phyloP scores from a whole-genome alignment of 495 filamentous ascomycete species.

The Penicillium waksmanii region DNA sequence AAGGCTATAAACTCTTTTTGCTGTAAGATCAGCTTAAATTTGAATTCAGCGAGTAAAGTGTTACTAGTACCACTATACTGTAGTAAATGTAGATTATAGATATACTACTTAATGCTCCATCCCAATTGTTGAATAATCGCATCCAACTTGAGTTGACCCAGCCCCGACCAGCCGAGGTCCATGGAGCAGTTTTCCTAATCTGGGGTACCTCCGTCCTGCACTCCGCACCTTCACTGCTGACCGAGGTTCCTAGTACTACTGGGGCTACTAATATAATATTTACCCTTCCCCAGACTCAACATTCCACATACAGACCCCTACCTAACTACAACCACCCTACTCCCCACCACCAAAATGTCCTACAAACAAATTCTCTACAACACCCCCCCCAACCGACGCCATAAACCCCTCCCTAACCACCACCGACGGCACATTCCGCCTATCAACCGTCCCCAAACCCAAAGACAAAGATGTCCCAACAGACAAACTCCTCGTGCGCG shows the following conservation, averaged over 20 bases:
- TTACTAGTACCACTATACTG: too few relatives aligned
- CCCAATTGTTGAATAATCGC: background rate
- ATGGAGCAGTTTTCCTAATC: slow-evolving; percentile 37
- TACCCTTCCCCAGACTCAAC: background rate
- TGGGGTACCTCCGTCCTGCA: slow-evolving; percentile 30
- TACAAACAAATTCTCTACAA: slow-evolving; percentile 50
- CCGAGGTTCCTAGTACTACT: slow-evolving; percentile 5
- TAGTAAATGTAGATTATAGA: too few relatives aligned
- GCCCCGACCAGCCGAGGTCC: slow-evolving; percentile 29
- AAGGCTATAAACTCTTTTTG: too few relatives aligned
- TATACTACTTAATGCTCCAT: background rate
- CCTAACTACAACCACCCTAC: background rate
- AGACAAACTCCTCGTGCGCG: slow-evolving; percentile 67
- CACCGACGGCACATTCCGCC: slow-evolving; percentile 55
- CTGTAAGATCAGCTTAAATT: too few relatives aligned
- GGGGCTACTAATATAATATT: background rate
- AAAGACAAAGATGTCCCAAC: slow-evolving; percentile 53
- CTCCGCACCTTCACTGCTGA: background rate
- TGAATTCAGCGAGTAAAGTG: too few relatives aligned
- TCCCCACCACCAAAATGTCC: slow-evolving; percentile 31
- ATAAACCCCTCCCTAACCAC: slow-evolving; percentile 44
- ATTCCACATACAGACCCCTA: background rate
- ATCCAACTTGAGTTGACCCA: background rate
- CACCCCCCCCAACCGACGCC: slow-evolving; percentile 39
- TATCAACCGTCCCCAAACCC: slow-evolving; percentile 51